These are phyloP conservation scores for Gilbertella persicaria DNA, from an alignment of 371 early-diverging fungal species.

Conservation along the genomic window DNA sequence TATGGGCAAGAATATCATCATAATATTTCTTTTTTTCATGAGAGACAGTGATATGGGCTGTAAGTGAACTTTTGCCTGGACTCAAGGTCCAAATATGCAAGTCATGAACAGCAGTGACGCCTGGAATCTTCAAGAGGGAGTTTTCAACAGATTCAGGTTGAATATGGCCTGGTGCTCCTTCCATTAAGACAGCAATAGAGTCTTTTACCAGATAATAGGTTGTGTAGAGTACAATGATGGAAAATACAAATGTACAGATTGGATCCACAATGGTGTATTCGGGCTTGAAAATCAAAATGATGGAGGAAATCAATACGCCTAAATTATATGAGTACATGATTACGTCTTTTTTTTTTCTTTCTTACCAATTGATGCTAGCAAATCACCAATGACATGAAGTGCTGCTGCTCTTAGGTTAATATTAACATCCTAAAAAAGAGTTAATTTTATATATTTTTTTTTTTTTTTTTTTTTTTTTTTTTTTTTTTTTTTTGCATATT, in stretches of 20 bases:
- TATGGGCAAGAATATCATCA: slow-evolving; percentile 52
- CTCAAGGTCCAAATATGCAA: slow-evolving; percentile 75
- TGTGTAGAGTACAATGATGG: slow-evolving; percentile 73
- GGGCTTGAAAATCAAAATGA: slow-evolving; percentile 71
- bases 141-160: slow-evolving; percentile 59
- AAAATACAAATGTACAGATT: slow-evolving; percentile 83
- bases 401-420: slow-evolving; percentile 74
- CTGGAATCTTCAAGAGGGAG: slow-evolving; percentile 53
- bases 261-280: slow-evolving; percentile 73
- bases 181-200: slow-evolving; percentile 69
- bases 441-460: slow-evolving; percentile 20
- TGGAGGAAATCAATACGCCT: slow-evolving; percentile 80
- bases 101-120: slow-evolving; percentile 68
- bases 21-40: slow-evolving; percentile 24
- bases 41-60: slow-evolving; percentile 39
- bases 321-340: neutral
- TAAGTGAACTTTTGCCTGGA: slow-evolving; percentile 59
- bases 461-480: slow-evolving; percentile 21
- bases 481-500: slow-evolving; percentile 1
- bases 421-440: slow-evolving; percentile 46
- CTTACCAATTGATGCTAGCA: slow-evolving; percentile 73
- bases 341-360: neutral
- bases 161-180: slow-evolving; percentile 67
- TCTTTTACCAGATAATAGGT: slow-evolving; percentile 67
- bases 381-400: slow-evolving; percentile 85